Evolutionary conservation across 129 eudicot genomes (phyloP), one percentile per base, ranked within the genome.

Genomic region (Centrapalus pauciflorus): DNA sequence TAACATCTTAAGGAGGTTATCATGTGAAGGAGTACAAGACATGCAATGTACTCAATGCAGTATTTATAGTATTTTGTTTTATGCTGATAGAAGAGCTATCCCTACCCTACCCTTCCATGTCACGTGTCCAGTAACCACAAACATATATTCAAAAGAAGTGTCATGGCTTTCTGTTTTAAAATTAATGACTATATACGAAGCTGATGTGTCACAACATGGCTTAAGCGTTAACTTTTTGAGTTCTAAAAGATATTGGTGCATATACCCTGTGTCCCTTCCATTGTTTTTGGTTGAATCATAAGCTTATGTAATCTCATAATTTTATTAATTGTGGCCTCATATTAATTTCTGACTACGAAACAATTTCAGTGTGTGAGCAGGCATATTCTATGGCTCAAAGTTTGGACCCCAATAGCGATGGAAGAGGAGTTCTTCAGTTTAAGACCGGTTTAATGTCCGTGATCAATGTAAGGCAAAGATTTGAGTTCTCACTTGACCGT

Each of bases 341-440:
- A 69, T 58, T 59, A 14, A 17, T 21, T 72, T 69, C 61, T 72
- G 62, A 50, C 55, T 14, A 33, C 67, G 40, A 41, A 61, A 46
- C 60, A 52, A 55, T 65, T 65, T 58, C 67, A 94, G 99, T 94
- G 71, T 94, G 99, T 67, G 99, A 94, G 90, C 95, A 89, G 90
- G 99, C 99, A 25, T 94, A 94, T 60, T 45, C 72, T 51, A 94
- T 94, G 99, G 99, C 99, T 40, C 99, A 94, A 21, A 82, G 77
- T 77, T 51, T 94, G 88, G 99, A 94, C 43, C 97, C 97, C 29
- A 78, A 63, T 80, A 89, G 97, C 34, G 90, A 94, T 40, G 99
- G 99, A 19, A 84, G 99, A 86, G 99, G 99, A 68, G 99, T 94
- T 71, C 90, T 94, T 65, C 97, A 89, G 79, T 94, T 94, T 61